Base-by-base conservation (phyloP, 2,329 filamentous ascomycete genomes). In the Venturia carpophila region DNA sequence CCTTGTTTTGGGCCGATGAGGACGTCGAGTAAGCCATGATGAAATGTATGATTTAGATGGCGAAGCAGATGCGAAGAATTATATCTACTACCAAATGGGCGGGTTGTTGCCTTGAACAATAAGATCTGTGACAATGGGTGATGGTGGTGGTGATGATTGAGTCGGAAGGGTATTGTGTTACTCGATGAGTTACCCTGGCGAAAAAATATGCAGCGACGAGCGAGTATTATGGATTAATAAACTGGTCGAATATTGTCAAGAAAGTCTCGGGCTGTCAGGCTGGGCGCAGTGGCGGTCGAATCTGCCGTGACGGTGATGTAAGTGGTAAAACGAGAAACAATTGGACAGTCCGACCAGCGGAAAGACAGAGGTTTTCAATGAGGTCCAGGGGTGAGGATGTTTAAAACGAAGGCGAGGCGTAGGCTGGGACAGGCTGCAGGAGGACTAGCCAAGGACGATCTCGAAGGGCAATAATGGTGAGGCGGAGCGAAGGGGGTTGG, bases 1-100 rank as follows among this genome's bases (percentile, higher is more conserved):
- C 83, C 75, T 87, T 84, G 80, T 92, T 92, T 76, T 83, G 77
- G 27, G 74, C 71, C 69, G 73, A 77, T 70, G 71, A 75, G 71
- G 74, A 71, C 70, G 70, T 66, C 71, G 75, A 75, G 75, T 78
- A 79, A 70, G 77, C 73, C 79, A 82, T 81, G 17, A n/a, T 47
- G 42, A 52, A 21, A 45, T 56, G 19, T 43, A 49, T 42, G 24
- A 47, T 37, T 27, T 58, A 30, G 34, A 64, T 39, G 21, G 47
- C 49, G 52, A 58, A n/a, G 61, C 34, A 37, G 63, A 64, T 42
- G 37, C 24, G 34, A 58, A 41, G 34, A 21, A 43, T 37, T 47
- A 42, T 39, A 64, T 64, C 21, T 34, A 43, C 37, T 11, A 60
- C 30, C 30, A 41, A 30, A 24, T 55, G 63, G 24, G 4, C 17